These are phyloP conservation scores for Rhodotorula sphaerocarpa DNA, from an alignment of 768 basidiomycete species.

Conservation along the genomic window DNA sequence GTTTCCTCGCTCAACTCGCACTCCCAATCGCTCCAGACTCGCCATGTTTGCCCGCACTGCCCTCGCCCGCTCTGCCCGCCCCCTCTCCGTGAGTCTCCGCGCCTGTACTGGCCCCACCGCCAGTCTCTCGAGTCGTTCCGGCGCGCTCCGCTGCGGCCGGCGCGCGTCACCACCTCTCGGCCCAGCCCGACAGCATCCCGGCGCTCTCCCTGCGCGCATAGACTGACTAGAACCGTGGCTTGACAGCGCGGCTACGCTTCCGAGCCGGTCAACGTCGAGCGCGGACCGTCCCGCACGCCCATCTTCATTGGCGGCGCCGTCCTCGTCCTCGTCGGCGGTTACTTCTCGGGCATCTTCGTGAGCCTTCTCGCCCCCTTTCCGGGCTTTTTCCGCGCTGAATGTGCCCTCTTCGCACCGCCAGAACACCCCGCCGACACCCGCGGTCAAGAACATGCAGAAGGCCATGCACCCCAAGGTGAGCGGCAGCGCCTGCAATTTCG, in stretches of 20 bases:
- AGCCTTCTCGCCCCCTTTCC: not conserved
- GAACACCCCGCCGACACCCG: conserved; percentile 14
- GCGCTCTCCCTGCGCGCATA: too few species aligned
- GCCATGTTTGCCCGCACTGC: not conserved
- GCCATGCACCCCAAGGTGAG: conserved; percentile 13
- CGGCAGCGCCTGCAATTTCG: too few species aligned
- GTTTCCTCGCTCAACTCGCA: not conserved
- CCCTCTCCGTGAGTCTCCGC: conserved; percentile 1
- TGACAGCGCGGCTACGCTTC: not conserved
- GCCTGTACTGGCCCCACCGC: too few species aligned
- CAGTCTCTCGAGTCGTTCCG: too few species aligned
- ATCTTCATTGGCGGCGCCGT: conserved; percentile 22
- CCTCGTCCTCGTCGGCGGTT: conserved; percentile 22
- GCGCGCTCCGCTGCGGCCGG: too few species aligned
- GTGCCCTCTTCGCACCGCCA: too few species aligned
- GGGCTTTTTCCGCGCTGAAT: too few species aligned
- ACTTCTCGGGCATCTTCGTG: conserved; percentile 16
- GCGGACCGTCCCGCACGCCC: conserved; percentile 12
- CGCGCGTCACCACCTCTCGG: too few species aligned
- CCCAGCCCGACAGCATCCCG: too few species aligned
- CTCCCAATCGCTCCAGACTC: not conserved
- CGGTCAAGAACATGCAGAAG: conserved; percentile 12
- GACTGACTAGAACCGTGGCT: too few species aligned
- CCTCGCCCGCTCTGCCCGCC: not conserved
- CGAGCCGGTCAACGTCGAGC: conserved; percentile 27